Evolutionary conservation across 495 filamentous ascomycete genomes (phyloP), one percentile per base, ranked within the genome.

Genomic region (Aspergillus taichungensis): DNA sequence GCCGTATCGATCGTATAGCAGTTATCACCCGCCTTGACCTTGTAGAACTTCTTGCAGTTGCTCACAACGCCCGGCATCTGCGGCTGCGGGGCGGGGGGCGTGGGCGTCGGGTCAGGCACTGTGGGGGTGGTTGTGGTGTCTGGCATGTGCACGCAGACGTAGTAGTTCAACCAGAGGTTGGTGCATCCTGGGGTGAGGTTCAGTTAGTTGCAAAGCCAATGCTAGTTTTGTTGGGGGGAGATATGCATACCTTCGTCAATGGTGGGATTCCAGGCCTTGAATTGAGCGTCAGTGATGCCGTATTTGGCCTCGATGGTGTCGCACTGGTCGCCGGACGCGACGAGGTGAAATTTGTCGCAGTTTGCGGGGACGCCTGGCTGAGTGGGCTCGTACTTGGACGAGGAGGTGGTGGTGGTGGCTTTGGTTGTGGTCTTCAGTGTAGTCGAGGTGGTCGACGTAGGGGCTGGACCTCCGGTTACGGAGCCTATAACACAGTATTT

Each of bases 301-400:
- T 49, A 11, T 7, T 43, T 49, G 6, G 40, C 33, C 18, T 57
- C 63, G 27, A 74, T 67, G 24, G 46, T 44, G 14, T 37, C 46
- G 43, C 70, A 74, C 30, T 32, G 42, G 42, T 72, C 66, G 28
- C 62, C 64, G 5, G 42, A 36, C 32, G 46, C 33, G 27, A 68
- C 69, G 29, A 60, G 40, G 53, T 69, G 54, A 46, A 59, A 69
- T 8, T 39, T 53, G 40, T 65, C 60, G 51, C 68, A 74, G 50
- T 63, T 64, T 31, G 24, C 34, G 33, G 60, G 52, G 50, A 69
- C 69, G n/a, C 63, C 64, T 3, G 62, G 53, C 56, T 67, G 61
- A 13, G 47, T 52, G 27, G 70, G 68, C 33, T 43, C 35, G n/a
- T 65, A 56, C 9, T 37, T 43, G 11, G 47, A 54, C 14, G 40